These are phyloP conservation scores for Microsporum canis DNA, from an alignment of 2,329 filamentous ascomycete species.

Conservation along the genomic window DNA sequence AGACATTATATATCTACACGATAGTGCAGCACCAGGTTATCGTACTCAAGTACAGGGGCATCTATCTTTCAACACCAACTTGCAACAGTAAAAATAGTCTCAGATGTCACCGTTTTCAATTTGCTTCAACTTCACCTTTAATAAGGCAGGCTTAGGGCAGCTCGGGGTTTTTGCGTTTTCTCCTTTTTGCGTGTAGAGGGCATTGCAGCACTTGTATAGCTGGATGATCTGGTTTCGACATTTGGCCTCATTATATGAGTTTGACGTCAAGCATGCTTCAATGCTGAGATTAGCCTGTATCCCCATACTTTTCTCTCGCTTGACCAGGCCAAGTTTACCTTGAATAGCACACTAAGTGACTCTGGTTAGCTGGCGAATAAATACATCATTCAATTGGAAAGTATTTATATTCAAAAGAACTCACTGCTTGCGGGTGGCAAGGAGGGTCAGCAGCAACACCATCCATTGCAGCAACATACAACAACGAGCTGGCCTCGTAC, in stretches of 20 bases:
- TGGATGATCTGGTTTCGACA: conserved; percentile 70
- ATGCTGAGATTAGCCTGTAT: background rate
- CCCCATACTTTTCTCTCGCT: background rate
- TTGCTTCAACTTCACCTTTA: conserved; percentile 79
- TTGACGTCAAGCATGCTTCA: conserved; percentile 70
- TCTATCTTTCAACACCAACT: background rate
- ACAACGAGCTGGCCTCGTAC: background rate
- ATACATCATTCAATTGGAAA: background rate
- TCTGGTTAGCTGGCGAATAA: background rate
- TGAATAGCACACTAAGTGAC: conserved; percentile 69
- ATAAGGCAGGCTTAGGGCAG: conserved; percentile 70
- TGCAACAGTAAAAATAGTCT: background rate
- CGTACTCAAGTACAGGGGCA: background rate
- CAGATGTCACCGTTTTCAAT: conserved; percentile 1
- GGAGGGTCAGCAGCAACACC: conserved; percentile 52
- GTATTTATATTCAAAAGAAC: conserved; percentile 25
- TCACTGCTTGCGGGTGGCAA: conserved; percentile 73
- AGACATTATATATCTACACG: background rate
- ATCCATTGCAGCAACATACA: background rate
- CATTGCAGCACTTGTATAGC: conserved; percentile 85
- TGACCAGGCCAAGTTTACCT: conserved; percentile 40
- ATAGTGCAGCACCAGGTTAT: background rate
- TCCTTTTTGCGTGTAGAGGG: conserved; percentile 71
- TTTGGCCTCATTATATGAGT: conserved; percentile 73
- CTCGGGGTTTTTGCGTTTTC: conserved; percentile 64